Evolutionary conservation across 768 basidiomycete genomes (phyloP).

Genomic region (Russula compacta): DNA sequence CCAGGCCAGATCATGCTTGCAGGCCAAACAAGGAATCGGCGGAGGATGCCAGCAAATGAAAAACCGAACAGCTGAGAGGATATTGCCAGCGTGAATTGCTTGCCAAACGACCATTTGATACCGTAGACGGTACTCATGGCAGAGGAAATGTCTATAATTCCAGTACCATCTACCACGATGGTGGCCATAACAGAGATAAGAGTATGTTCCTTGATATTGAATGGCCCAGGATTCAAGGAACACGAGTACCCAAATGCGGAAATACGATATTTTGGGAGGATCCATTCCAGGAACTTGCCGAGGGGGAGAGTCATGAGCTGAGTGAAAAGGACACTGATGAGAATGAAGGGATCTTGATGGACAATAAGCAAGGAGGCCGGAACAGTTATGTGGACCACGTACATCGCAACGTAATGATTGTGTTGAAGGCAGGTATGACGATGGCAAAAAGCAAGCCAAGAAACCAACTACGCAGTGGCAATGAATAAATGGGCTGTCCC

Average conservation of each 20-base stretch:
- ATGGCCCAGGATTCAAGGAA: slow-evolving; percentile 75
- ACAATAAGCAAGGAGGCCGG: background rate
- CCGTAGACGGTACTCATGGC: slow-evolving; percentile 64
- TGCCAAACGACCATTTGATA: slow-evolving; percentile 44
- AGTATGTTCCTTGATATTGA: slow-evolving; percentile 87
- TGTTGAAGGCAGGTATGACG: slow-evolving; percentile 52
- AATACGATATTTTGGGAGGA: slow-evolving; percentile 57
- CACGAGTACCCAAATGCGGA: slow-evolving; percentile 63
- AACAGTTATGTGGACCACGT: slow-evolving; percentile 21
- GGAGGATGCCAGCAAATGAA: slow-evolving; percentile 60
- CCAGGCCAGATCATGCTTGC: slow-evolving; percentile 89
- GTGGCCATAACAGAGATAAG: slow-evolving; percentile 78
- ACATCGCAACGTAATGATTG: slow-evolving; percentile 58
- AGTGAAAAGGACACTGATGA: slow-evolving; percentile 57
- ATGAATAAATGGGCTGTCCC: background rate
- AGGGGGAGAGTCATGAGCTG: slow-evolving; percentile 68
- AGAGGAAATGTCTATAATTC: slow-evolving; percentile 60
- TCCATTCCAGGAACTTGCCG: slow-evolving; percentile 58
- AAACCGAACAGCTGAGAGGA: slow-evolving; percentile 63
- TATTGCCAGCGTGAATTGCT: slow-evolving; percentile 53
- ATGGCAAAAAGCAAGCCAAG: slow-evolving; percentile 55
- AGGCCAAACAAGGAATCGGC: slow-evolving; percentile 79
- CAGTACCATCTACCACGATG: slow-evolving; percentile 53
- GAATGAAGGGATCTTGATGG: slow-evolving; percentile 51
- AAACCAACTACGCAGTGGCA: slow-evolving; percentile 43